Conservation (phyloP, 495 filamentous ascomycete species). For the Aspergillus saccharolyticus region DNA sequence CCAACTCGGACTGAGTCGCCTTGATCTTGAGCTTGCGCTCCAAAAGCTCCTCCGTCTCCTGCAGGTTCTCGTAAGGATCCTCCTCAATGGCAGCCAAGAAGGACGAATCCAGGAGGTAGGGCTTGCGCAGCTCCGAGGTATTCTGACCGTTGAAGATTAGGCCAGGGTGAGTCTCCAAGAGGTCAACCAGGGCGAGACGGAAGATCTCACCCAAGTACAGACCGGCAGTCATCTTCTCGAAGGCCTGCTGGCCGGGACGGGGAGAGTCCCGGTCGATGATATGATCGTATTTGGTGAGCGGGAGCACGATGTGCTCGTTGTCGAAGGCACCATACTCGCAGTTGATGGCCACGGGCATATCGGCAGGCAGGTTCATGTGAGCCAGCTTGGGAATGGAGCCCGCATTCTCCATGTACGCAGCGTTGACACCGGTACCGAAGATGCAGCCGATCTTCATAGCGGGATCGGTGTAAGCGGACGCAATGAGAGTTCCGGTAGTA, state of each 20-base stretch:
- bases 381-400: constrained; percentile 92
- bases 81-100: constrained; percentile 96
- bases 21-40: constrained; percentile 63
- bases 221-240: constrained; percentile 98
- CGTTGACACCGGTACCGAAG: constrained; percentile 97
- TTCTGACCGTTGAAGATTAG: constrained; percentile 82
- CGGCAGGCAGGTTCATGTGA: constrained; percentile 84
- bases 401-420: constrained; percentile 93
- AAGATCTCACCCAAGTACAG: constrained; percentile 95
- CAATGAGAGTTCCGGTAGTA: constrained; percentile 98
- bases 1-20: constrained; percentile 67
- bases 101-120: constrained; percentile 84
- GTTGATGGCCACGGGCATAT: constrained; percentile 94
- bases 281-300: constrained; percentile 76
- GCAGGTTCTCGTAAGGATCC: constrained; percentile 90
- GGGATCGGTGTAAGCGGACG: constrained; percentile 88
- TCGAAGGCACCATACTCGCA: constrained; percentile 99
- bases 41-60: constrained; percentile 78
- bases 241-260: constrained; percentile 90
- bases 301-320: constrained; percentile 90
- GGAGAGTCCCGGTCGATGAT: constrained; percentile 90
- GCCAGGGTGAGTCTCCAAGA: constrained; percentile 70
- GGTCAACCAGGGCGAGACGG: constrained; percentile 80
- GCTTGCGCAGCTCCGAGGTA: constrained; percentile 67
- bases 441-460: constrained; percentile 95